Evolutionary conservation across 352 stramenopile genomes (phyloP).

Genomic region (Phytophthora ramorum): DNA sequence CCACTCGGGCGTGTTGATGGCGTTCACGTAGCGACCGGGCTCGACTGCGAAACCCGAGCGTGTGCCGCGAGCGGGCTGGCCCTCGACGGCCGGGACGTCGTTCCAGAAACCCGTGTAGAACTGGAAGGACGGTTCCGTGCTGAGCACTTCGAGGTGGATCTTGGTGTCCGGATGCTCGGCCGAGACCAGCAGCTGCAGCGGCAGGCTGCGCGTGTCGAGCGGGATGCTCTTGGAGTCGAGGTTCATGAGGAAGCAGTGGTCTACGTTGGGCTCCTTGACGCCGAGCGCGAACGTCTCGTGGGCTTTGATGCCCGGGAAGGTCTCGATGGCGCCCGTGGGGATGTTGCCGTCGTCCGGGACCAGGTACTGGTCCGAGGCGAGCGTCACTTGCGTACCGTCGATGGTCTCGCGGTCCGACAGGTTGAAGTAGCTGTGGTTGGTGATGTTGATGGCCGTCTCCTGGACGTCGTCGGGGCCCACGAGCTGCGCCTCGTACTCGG

Average conservation of each 20-base stretch:
- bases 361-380: conserved; percentile 34
- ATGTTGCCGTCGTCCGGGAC: conserved; percentile 37
- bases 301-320: conserved; percentile 33
- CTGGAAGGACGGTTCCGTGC: conserved; percentile 37
- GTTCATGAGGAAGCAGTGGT: conserved; percentile 41
- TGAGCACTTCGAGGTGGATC: conserved; percentile 35
- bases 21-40: conserved; percentile 34
- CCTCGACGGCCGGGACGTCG: conserved; percentile 34
- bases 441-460: conserved; percentile 42
- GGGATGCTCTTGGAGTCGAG: conserved; percentile 37
- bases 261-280: conserved; percentile 38
- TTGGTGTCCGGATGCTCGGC: conserved; percentile 36
- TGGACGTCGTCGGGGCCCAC: conserved; percentile 29
- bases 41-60: conserved; percentile 39
- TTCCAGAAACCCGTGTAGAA: conserved; percentile 46
- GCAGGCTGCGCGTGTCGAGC: conserved; percentile 31
- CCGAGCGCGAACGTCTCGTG: conserved; percentile 31
- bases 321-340: conserved; percentile 34
- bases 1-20: conserved; percentile 37
- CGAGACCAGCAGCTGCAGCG: conserved; percentile 33
- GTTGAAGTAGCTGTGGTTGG: conserved; percentile 44
- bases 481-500: conserved; percentile 35
- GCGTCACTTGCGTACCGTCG: conserved; percentile 32
- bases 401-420: conserved; percentile 37
- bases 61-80: conserved; percentile 26